Percentiles rank a stretch among this genome's conserved stretches.
Conservation (phyloP, 768 basidiomycete species). For the Suillus discolor region DNA sequence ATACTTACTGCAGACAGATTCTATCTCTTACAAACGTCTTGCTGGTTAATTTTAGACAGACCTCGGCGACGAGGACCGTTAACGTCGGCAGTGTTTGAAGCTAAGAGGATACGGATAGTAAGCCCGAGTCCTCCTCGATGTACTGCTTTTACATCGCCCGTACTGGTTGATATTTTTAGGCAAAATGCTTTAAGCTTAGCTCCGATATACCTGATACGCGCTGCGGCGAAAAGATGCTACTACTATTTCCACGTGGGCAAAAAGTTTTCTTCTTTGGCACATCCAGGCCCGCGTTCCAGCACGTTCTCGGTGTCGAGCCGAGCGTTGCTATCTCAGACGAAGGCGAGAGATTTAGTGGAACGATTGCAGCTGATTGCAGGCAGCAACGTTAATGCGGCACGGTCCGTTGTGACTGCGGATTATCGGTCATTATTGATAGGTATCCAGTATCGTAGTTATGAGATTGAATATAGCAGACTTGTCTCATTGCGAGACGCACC, state of each 20-base stretch:
- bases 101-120: not conserved
- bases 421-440: not conserved
- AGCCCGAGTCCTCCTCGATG: not conserved
- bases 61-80: not conserved
- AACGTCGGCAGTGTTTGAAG: not conserved
- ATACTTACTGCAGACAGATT: not conserved
- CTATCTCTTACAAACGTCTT: not conserved
- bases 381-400: not conserved
- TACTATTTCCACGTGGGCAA: not conserved
- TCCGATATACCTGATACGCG: not conserved
- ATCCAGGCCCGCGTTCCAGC: not conserved
- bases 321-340: not conserved
- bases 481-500: not conserved
- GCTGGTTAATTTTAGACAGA: not conserved
- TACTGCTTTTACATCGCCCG: not conserved
- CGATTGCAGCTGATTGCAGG: not conserved
- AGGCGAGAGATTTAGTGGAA: not conserved
- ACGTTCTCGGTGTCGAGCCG: not conserved
- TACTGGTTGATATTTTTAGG: not conserved
- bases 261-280: not conserved
- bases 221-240: not conserved
- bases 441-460: not conserved
- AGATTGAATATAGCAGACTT: not conserved
- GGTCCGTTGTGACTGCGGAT: not conserved
- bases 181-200: not conserved